Evolutionary conservation across 1,139 yeast genomes (phyloP), one percentile per base, ranked within the genome.

Genomic region (Blastobotrys elegans): DNA sequence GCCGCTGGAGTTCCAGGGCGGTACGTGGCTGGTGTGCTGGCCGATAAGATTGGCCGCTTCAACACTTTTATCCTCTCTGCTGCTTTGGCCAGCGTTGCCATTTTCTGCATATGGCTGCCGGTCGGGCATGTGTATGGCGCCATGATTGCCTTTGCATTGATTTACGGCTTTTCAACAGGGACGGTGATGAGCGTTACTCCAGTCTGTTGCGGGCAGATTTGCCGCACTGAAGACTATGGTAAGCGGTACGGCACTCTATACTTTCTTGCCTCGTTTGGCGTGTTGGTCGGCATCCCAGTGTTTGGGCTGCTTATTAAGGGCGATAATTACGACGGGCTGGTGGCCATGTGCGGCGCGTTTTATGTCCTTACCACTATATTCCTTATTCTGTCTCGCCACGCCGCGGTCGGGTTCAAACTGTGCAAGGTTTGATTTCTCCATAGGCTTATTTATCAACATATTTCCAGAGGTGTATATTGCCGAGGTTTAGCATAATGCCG

Each of bases 1-100:
- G 82, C 80, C 1, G 68, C 77, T 2, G 86, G 87, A 4, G 70
- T 80, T 14, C 53, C 74, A 2, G 88, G 87, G 1, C 66, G 88
- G 50, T 73, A 73, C 48, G 55, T 79, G 5, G 82, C 86, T 0
- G 80, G 82, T 0, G 62, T 68, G 27, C 53, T 75, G 8, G 73
- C 81, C 0, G 84, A 83, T 50, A 76, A 69, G 49, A 51, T 74
- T 27, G 89, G 89, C 0, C 68, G 77, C 33, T 81, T 76, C 62
- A 82, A 81, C 56, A 69, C 80, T 17, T 75, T 76, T 58, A 65
- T 74, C 29, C 48, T 60, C 20, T 68, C 77, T 65, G 61, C 76
- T 53, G 21, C 64, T n/a, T 54, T 72, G 42, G 66, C 77, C 29
- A 71, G 73, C 0, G 20, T 79, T 32, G 56, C 66, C 21, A 53